Conservation (phyloP, 176 grass and related monocot species). For the Luzula sylvatica region DNA sequence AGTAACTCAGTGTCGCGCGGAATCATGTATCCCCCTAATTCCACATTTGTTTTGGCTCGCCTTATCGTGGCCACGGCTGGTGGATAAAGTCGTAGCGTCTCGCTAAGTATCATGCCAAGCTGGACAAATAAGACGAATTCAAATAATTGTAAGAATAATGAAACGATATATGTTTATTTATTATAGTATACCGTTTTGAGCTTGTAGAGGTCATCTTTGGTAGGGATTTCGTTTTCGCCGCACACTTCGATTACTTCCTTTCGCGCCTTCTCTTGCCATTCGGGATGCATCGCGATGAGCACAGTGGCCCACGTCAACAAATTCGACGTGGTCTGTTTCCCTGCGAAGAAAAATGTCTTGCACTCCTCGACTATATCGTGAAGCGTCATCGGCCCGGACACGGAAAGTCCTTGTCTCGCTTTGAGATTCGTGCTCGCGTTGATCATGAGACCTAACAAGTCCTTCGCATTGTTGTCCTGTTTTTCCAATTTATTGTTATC, state of each 20-base stretch:
- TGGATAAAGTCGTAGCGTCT: conserved; percentile 94
- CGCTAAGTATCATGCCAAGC: conserved; percentile 91
- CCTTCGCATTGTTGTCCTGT: conserved; percentile 39
- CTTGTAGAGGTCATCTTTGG: conserved; percentile 71
- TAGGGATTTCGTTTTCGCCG: conserved; percentile 40
- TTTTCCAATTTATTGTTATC: conserved; percentile 22
- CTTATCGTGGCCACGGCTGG: conserved; percentile 90
- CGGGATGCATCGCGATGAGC: conserved; percentile 86
- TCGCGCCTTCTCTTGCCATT: conserved; percentile 84
- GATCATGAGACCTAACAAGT: conserved; percentile 83
- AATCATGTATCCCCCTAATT: conserved; percentile 65
- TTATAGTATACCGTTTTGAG: conserved; percentile 60
- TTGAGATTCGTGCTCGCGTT: conserved; percentile 20
- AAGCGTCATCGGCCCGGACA: conserved; percentile 45
- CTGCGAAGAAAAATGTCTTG: conserved; percentile 96
- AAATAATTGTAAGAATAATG: not conserved
- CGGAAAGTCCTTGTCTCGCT: conserved; percentile 21
- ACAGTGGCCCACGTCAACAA: conserved; percentile 92
- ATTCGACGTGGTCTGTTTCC: conserved; percentile 95
- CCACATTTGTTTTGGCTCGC: conserved; percentile 64
- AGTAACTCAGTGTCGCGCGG: conserved; percentile 79
- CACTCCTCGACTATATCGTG: conserved; percentile 95
- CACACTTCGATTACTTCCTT: conserved; percentile 83
- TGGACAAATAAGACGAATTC: conserved; percentile 10
- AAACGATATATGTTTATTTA: no score